phyloP scores from a whole-genome alignment of 1,139 yeast species.

The Kluyveromyces sp. region DNA sequence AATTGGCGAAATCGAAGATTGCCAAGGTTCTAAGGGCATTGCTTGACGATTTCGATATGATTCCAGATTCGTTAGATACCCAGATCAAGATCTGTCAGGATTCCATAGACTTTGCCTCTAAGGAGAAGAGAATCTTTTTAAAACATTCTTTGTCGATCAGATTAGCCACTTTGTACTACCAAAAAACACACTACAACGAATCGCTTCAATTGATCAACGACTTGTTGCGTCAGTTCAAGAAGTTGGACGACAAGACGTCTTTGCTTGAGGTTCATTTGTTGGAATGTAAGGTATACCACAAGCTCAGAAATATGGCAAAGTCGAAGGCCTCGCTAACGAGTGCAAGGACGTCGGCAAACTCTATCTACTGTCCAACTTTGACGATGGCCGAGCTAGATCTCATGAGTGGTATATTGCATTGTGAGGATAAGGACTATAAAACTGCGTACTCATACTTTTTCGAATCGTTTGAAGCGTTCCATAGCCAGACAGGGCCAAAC shows the following conservation, averaged over 20 bases:
- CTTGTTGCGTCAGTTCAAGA: conserved; percentile 77
- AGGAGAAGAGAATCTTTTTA: conserved; percentile 77
- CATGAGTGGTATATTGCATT: conserved; percentile 92
- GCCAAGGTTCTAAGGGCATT: conserved; percentile 76
- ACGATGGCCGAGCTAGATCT: conserved; percentile 91
- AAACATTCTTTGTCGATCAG: conserved; percentile 84
- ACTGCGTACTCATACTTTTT: conserved; percentile 93
- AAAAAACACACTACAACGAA: conserved; percentile 56
- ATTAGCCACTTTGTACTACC: conserved; percentile 66
- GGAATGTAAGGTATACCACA: conserved; percentile 86
- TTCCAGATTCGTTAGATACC: conserved; percentile 59
- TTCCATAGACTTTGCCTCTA: conserved; percentile 80
- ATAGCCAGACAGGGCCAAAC: conserved; percentile 41
- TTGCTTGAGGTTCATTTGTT: conserved; percentile 91
- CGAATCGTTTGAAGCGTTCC: conserved; percentile 88
- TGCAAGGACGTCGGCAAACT: conserved; percentile 93
- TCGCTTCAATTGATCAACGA: conserved; percentile 66
- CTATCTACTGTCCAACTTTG: conserved; percentile 91
- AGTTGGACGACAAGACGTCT: conserved; percentile 90
- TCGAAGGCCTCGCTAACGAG: conserved; percentile 88
- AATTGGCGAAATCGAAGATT: conserved; percentile 87
- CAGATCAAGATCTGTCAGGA: conserved; percentile 73
- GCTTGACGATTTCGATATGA: conserved; percentile 68
- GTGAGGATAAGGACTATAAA: conserved; percentile 94
- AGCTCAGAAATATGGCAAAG: conserved; percentile 86